phyloP scores from a whole-genome alignment of 2,329 filamentous ascomycete genomes.

The Pseudogymnoascus sp. region DNA sequence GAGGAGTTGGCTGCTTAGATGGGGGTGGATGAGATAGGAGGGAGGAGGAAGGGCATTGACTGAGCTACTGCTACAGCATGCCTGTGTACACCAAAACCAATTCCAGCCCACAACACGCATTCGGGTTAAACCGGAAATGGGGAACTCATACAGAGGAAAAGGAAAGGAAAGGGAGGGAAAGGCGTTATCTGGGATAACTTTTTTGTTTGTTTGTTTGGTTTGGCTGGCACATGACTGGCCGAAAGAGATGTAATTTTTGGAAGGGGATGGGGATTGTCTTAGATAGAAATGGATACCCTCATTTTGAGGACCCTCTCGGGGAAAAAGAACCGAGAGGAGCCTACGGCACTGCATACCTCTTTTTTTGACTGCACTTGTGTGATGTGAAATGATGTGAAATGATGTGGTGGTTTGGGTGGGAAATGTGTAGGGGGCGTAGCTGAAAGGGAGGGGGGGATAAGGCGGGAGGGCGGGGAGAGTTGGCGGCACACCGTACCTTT shows the following conservation, averaged over 20 bases:
- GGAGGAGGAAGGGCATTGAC: not conserved
- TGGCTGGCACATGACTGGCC: not conserved
- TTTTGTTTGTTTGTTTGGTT: not conserved
- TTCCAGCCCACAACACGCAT: not conserved
- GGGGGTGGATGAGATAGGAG: not conserved
- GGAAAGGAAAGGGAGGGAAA: not conserved
- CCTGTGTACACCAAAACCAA: not conserved
- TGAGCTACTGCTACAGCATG: not conserved
- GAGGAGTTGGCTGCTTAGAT: not conserved
- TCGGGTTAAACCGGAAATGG: not conserved
- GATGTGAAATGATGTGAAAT: not conserved
- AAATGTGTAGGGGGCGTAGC: too few relatives aligned
- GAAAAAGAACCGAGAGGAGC: not conserved
- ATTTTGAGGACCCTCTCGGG: not conserved
- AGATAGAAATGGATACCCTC: constrained; percentile 5
- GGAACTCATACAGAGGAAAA: not conserved
- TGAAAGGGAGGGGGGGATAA: too few relatives aligned
- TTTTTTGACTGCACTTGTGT: not conserved
- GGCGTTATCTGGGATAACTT: constrained; percentile 1
- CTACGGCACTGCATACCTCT: not conserved
- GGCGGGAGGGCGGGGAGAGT: too few relatives aligned
- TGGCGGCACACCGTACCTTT: too few relatives aligned
- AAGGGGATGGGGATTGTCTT: not conserved
- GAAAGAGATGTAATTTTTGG: not conserved
- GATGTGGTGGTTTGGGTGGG: not conserved